Conservation (phyloP, 2,329 filamentous ascomycete genomes). For the Tolypocladium guangdongense region DNA sequence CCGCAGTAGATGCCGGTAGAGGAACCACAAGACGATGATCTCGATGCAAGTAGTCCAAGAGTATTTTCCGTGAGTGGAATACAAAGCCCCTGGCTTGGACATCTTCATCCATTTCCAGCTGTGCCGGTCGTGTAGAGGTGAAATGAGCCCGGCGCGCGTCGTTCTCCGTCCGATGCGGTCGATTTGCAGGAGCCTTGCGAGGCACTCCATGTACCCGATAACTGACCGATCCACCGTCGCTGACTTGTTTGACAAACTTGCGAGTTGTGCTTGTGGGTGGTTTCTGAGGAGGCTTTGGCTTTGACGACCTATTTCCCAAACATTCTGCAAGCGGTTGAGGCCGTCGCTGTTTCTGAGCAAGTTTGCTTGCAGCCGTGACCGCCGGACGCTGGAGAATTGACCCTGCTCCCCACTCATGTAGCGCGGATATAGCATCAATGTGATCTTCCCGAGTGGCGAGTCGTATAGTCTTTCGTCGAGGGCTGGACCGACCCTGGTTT, state of each 20-base stretch:
- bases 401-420: conserved; percentile 46
- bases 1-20: not conserved
- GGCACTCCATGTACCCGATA: conserved; percentile 9
- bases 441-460: conserved; percentile 52
- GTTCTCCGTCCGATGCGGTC: not conserved
- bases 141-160: not conserved
- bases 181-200: not conserved
- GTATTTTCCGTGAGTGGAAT: conserved; percentile 41
- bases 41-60: conserved; percentile 44
- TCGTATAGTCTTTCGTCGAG: conserved; percentile 43
- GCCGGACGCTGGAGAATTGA: conserved; percentile 32
- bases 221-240: conserved; percentile 14
- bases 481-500: conserved; percentile 43
- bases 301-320: conserved; percentile 11
- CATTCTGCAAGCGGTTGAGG: conserved; percentile 9
- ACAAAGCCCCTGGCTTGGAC: conserved; percentile 21
- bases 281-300: not conserved
- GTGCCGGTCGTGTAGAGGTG: conserved; percentile 32
- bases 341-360: conserved; percentile 2
- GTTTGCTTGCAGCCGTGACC: conserved; percentile 15
- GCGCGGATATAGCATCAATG: conserved; percentile 40
- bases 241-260: conserved; percentile 18
- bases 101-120: conserved; percentile 38
- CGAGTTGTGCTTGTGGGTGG: conserved; percentile 6
- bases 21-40: conserved; percentile 10